Evolutionary conservation across 345 rosid species (phyloP), one percentile per base, ranked within the genome.

Genomic region (Ricinus communis): DNA sequence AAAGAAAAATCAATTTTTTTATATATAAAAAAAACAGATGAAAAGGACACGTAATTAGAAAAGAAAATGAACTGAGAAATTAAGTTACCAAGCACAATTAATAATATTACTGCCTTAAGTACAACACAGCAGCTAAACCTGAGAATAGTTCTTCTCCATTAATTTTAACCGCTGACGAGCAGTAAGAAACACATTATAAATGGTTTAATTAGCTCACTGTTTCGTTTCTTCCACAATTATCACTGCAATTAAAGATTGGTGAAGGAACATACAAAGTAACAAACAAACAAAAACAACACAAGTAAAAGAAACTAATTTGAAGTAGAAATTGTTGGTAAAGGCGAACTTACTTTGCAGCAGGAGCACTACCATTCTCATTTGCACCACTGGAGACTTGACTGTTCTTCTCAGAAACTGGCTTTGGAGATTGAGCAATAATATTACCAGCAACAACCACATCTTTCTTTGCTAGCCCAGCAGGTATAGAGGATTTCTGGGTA

Each of bases 301-400:
- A 11, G 68, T 14, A 50, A 52, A 58, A 41, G 22, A 49, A 71
- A 38, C 31, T 33, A 5, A 53, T 25, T 70, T 43, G 18, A 63
- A 67, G 22, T 30, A 41, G 41, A 45, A 22, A 61, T n/a, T 18
- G 24, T 24, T 45, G 30, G 57, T 15, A 66, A 38, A 55, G 31
- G 19, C 38, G 8, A 69, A 64, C 82, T 71, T 81, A 88, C 93
- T 88, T 88, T 49, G 93, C 79, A 72, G 87, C 85, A 69, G 93
- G 90, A 65, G 87, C 81, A 72, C 36, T 64, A 5, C 63, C 64
- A 36, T 82, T 84, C 63, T 81, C 92, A 73, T 81, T 79, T 8
- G 68, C 51, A 76, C 62, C 70, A 76, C 62, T 70, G 75, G 77
- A 59, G 47, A 50, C 71, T 62, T 63, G 79, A 51, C 66, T 76